Percentiles rank a stretch among this genome's conserved stretches.
Evolutionary conservation across 208 protist genomes (phyloP).

Genomic region (Angomonas ambiguus): DNA sequence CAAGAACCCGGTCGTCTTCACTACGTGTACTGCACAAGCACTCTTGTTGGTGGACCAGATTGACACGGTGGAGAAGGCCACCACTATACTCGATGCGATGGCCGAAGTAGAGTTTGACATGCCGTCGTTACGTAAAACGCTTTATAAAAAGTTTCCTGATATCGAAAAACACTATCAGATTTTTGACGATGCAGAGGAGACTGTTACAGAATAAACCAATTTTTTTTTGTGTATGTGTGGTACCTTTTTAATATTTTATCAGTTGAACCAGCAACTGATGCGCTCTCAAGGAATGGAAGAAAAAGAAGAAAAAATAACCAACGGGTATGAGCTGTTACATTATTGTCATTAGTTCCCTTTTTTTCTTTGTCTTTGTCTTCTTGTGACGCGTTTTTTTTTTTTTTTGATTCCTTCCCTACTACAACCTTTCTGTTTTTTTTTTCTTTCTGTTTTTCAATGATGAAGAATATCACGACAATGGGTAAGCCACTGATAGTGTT

Average conservation of each 20-base stretch:
- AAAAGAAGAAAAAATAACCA: neutral
- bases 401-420: neutral
- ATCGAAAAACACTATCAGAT: constrained; percentile 63
- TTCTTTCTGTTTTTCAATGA: neutral
- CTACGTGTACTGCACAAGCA: neutral
- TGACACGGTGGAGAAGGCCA: neutral
- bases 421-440: constrained; percentile 5
- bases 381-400: neutral
- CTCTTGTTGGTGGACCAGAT: neutral
- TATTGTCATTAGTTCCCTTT: neutral
- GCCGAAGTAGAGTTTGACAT: neutral
- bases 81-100: neutral
- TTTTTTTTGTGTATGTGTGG: too few relatives aligned
- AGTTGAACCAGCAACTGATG: too few relatives aligned
- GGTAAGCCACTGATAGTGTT: constrained; percentile 44
- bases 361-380: neutral
- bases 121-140: neutral
- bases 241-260: too few relatives aligned
- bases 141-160: constrained; percentile 38
- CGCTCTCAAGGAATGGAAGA: neutral
- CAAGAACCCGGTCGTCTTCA: neutral
- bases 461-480: neutral
- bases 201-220: neutral
- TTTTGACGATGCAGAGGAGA: neutral
- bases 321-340: neutral